phyloP scores from a whole-genome alignment of 306 rosid species.

The Dryas octopetala region DNA sequence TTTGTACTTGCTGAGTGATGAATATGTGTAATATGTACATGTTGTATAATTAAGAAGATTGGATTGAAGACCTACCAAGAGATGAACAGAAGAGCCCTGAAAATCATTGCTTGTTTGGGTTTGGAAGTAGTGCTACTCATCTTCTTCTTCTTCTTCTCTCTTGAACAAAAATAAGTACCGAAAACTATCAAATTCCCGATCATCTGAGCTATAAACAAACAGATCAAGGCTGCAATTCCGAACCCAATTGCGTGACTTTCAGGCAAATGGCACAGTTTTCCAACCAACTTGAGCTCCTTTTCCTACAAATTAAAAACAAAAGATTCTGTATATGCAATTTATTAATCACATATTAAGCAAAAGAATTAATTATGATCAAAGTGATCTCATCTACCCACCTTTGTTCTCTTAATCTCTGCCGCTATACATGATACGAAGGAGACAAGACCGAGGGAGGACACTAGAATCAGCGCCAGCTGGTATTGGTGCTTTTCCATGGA shows the following conservation, averaged over 20 bases:
- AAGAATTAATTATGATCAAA: too few relatives aligned
- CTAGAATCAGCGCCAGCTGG: conserved; percentile 30
- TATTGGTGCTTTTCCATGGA: conserved; percentile 52
- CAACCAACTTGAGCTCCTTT: conserved; percentile 64
- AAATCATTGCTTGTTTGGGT: conserved; percentile 39
- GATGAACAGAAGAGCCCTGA: conserved; percentile 47
- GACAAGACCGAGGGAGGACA: conserved; percentile 50
- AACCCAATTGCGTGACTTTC: conserved; percentile 63
- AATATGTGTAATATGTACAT: too few relatives aligned
- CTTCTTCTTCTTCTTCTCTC: conserved; percentile 32
- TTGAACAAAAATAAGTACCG: conserved; percentile 41
- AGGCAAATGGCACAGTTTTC: conserved; percentile 66
- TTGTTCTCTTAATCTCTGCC: conserved; percentile 61
- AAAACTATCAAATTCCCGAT: conserved; percentile 46
- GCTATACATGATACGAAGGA: conserved; percentile 66
- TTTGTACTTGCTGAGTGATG: too few relatives aligned
- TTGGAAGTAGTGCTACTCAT: conserved; percentile 5
- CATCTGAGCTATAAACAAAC: conserved; percentile 56
- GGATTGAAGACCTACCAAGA: conserved; percentile 73
- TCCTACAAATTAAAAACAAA: conserved; percentile 38
- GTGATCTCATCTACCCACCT: conserved; percentile 36
- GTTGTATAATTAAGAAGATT: too few relatives aligned
- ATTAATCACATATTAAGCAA: background rate
- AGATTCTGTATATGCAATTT: too few relatives aligned
- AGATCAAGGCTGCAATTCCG: conserved; percentile 64